phyloP scores from a whole-genome alignment of 148 eudicot genomes.

The Mesembryanthemum crystallinum region DNA sequence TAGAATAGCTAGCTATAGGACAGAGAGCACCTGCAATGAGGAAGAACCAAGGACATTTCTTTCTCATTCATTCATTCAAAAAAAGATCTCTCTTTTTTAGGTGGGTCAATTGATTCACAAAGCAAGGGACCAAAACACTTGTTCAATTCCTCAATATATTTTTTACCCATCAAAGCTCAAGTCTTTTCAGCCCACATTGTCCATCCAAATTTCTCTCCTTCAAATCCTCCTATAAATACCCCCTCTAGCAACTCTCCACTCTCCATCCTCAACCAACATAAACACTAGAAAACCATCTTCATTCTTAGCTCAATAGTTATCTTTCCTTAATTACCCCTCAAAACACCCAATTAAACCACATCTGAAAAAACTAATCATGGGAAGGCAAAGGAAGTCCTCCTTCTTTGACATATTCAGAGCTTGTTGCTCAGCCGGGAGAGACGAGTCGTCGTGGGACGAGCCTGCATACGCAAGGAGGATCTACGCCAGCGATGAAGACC shows the following conservation, averaged over 20 bases:
- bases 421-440: constrained; percentile 32
- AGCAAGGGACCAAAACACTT: constrained; percentile 38
- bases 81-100: constrained; percentile 11
- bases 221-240: constrained; percentile 15
- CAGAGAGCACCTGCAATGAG: constrained; percentile 9
- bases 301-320: too few species aligned
- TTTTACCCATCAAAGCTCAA: constrained; percentile 5
- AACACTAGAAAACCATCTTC: neutral
- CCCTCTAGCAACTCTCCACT: neutral
- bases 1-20: neutral
- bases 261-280: too few species aligned
- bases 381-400: constrained; percentile 24
- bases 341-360: too few species aligned
- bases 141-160: neutral
- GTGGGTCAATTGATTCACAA: constrained; percentile 25
- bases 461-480: constrained; percentile 27
- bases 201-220: constrained; percentile 14
- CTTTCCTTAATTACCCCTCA: too few species aligned
- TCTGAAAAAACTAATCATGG: too few species aligned
- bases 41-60: constrained; percentile 9
- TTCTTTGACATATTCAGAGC: constrained; percentile 33
- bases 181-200: constrained; percentile 28
- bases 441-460: constrained; percentile 25
- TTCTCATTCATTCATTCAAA: constrained; percentile 10
- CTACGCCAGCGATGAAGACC: constrained; percentile 36